phyloP scores from a whole-genome alignment of 1,284 basidiomycete genomes.

The Chondrostereum purpureum region DNA sequence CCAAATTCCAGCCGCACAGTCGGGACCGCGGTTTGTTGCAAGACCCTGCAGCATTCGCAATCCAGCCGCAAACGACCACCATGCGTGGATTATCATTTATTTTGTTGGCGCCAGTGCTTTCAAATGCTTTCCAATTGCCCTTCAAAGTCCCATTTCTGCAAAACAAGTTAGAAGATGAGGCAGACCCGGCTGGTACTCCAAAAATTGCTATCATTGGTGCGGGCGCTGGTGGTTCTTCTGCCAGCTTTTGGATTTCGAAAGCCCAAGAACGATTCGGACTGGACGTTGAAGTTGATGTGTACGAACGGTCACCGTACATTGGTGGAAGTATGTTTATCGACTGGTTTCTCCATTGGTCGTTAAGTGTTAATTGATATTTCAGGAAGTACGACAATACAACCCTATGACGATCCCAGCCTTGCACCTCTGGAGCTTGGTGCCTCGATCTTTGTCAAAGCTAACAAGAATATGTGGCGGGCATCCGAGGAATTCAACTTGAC shows the following conservation, averaged over 20 bases:
- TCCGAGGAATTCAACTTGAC: constrained; percentile 75
- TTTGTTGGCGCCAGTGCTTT: constrained; percentile 27
- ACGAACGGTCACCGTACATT: constrained; percentile 68
- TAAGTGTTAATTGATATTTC: constrained; percentile 10
- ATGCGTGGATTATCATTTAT: constrained; percentile 19
- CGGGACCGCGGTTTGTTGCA: neutral
- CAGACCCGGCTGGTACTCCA: constrained; percentile 9
- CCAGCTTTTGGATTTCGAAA: constrained; percentile 82
- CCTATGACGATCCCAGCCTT: constrained; percentile 60
- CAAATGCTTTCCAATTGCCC: constrained; percentile 45
- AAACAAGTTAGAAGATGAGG: constrained; percentile 11
- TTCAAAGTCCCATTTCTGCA: constrained; percentile 47
- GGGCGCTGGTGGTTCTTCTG: constrained; percentile 79
- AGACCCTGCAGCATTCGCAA: constrained; percentile 1
- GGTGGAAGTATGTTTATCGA: constrained; percentile 68
- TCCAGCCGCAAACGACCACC: constrained; percentile 19
- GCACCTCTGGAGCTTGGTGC: constrained; percentile 80
- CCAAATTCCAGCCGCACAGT: too few species aligned
- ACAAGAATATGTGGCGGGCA: constrained; percentile 81
- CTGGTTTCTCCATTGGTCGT: constrained; percentile 4
- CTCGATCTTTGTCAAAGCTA: constrained; percentile 79
- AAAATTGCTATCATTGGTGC: constrained; percentile 55
- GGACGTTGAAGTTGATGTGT: constrained; percentile 75
- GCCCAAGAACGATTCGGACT: constrained; percentile 63
- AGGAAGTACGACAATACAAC: constrained; percentile 76